phyloP scores from a whole-genome alignment of 2,329 filamentous ascomycete genomes.

The Periglandula ipomoeae region DNA sequence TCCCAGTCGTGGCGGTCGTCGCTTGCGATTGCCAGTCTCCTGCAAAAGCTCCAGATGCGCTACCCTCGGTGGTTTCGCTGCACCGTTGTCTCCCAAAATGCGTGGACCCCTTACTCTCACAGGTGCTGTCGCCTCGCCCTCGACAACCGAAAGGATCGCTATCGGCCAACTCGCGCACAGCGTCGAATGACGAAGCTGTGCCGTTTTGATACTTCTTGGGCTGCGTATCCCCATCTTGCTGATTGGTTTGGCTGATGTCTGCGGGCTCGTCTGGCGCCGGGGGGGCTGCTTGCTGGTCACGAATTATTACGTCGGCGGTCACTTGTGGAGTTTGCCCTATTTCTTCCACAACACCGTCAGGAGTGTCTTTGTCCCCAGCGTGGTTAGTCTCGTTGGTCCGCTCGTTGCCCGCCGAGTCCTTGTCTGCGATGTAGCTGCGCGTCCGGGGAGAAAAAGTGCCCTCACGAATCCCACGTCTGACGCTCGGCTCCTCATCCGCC shows the following conservation, averaged over 20 bases:
- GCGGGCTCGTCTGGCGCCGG: conserved; percentile 7
- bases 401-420: conserved; percentile 16
- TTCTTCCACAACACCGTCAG: conserved; percentile 14
- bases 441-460: conserved; percentile 36
- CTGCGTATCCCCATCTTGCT: background rate
- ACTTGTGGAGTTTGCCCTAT: conserved; percentile 15
- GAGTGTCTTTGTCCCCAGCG: conserved; percentile 10
- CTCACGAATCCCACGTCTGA: conserved; percentile 27
- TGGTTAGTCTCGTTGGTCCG: conserved; percentile 9
- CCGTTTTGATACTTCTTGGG: conserved; percentile 34
- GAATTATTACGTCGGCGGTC: conserved; percentile 14
- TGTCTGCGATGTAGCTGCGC: conserved; percentile 29
- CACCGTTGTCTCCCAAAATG: conserved; percentile 42
- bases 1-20: conserved; percentile 54
- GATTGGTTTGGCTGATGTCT: background rate
- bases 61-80: conserved; percentile 54
- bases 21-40: conserved; percentile 55
- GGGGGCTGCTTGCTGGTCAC: conserved; percentile 14
- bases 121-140: conserved; percentile 20
- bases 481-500: conserved; percentile 27
- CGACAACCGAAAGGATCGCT: conserved; percentile 39
- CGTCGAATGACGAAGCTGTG: conserved; percentile 34
- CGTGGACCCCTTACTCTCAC: conserved; percentile 27
- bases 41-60: conserved; percentile 41
- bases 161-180: conserved; percentile 36